Conservation (phyloP, 225 moss, liverwort and hornwort genomes). For the Polytrichum formosum region DNA sequence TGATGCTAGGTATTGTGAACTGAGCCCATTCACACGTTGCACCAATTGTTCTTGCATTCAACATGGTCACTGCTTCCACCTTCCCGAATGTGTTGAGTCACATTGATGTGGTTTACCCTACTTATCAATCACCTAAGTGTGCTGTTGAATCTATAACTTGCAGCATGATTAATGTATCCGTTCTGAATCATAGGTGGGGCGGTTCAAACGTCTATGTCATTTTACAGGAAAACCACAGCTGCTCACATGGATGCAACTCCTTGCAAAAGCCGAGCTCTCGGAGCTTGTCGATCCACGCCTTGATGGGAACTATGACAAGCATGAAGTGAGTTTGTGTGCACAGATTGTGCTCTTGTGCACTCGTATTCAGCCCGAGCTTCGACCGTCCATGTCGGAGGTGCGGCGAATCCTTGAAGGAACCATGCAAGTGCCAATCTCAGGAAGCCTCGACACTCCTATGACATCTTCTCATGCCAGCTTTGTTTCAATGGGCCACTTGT, state of each 20-base stretch:
- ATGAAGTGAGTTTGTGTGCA: slow-evolving; percentile 71
- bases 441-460: slow-evolving; percentile 45
- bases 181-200: neutral
- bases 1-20: too few species aligned
- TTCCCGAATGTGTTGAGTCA: too few species aligned
- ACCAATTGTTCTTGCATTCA: too few species aligned
- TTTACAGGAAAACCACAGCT: slow-evolving; percentile 47
- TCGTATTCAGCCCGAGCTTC: slow-evolving; percentile 67
- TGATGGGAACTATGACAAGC: slow-evolving; percentile 60
- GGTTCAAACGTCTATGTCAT: neutral
- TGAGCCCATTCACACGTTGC: too few species aligned
- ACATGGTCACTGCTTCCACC: too few species aligned
- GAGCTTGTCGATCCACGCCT: slow-evolving; percentile 72
- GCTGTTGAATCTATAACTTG: too few species aligned
- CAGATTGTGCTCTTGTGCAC: slow-evolving; percentile 69
- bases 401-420: slow-evolving; percentile 63
- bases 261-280: slow-evolving; percentile 61
- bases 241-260: slow-evolving; percentile 67
- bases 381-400: slow-evolving; percentile 69
- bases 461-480: slow-evolving; percentile 58
- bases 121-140: too few species aligned
- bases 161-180: too few species aligned
- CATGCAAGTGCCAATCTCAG: slow-evolving; percentile 45
- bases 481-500: slow-evolving; percentile 48
- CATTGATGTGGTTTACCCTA: too few species aligned